Conservation (phyloP, 2,329 filamentous ascomycete species). For the Colletotrichum higginsianum region DNA sequence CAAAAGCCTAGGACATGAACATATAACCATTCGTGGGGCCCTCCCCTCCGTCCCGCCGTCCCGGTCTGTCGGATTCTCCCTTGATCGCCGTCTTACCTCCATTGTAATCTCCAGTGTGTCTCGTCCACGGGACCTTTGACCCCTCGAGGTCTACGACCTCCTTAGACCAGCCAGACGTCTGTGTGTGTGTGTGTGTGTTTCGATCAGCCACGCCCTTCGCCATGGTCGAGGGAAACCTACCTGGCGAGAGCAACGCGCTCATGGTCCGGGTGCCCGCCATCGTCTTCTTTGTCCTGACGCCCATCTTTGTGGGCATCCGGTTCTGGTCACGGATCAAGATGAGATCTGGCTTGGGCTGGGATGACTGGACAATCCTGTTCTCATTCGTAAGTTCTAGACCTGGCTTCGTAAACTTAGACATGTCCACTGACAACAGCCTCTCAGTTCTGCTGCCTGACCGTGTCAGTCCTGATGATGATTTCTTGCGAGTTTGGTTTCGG, state of each 20-base stretch:
- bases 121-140: not conserved
- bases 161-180: not conserved
- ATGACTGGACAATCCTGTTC: slow-evolving; percentile 60
- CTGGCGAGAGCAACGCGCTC: slow-evolving; percentile 55
- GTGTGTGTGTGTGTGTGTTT: not conserved
- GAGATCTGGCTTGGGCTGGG: slow-evolving; percentile 55
- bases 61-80: not conserved
- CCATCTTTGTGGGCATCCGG: slow-evolving; percentile 57
- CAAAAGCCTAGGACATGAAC: slow-evolving; percentile 12
- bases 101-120: slow-evolving; percentile 1
- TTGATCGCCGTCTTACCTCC: not conserved
- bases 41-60: not conserved
- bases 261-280: slow-evolving; percentile 57
- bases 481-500: slow-evolving; percentile 60
- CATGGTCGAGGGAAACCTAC: slow-evolving; percentile 50
- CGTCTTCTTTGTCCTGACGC: slow-evolving; percentile 60
- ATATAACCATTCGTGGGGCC: slow-evolving; percentile 29
- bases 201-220: slow-evolving; percentile 1
- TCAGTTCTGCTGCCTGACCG: slow-evolving; percentile 54
- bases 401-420: fast-evolving
- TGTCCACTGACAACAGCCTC: not conserved
- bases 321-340: slow-evolving; percentile 57
- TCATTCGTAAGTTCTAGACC: slow-evolving; percentile 54
- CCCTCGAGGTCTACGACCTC: slow-evolving; percentile 6
- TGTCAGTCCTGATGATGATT: slow-evolving; percentile 57